Percentiles rank a stretch among this genome's conserved stretches.
phyloP scores from a whole-genome alignment of 2,329 filamentous ascomycete species.

The Claviceps paspali region DNA sequence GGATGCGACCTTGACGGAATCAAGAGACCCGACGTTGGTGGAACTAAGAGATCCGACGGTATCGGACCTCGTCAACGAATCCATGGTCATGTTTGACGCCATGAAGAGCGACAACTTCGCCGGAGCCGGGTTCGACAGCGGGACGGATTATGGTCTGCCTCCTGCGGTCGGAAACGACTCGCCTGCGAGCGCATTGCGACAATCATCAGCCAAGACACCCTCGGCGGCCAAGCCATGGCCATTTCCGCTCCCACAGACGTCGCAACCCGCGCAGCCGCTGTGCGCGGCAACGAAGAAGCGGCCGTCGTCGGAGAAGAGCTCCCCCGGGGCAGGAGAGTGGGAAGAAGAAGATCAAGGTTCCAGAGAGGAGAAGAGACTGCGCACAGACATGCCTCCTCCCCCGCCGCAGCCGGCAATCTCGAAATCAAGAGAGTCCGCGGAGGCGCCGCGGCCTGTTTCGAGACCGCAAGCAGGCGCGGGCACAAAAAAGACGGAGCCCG shows the following conservation, averaged over 20 bases:
- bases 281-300: constrained; percentile 1
- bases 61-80: constrained; percentile 23
- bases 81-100: constrained; percentile 26
- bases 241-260: background rate
- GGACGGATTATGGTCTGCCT: constrained; percentile 5
- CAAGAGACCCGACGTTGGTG: constrained; percentile 10
- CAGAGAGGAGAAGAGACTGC: constrained; percentile 13
- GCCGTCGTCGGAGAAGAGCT: constrained; percentile 1
- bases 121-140: constrained; percentile 1
- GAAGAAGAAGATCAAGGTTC: constrained; percentile 10
- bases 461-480: background rate
- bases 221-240: background rate
- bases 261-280: background rate
- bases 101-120: constrained; percentile 11
- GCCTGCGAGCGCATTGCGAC: constrained; percentile 5
- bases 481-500: background rate
- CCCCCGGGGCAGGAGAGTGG: constrained; percentile 7
- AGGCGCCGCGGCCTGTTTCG: background rate
- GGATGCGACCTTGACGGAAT: constrained; percentile 10
- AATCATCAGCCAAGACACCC: background rate
- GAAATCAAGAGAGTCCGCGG: constrained; percentile 10
- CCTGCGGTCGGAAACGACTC: background rate
- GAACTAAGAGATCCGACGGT: constrained; percentile 16
- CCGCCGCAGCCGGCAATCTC: constrained; percentile 12
- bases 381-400: constrained; percentile 12